Percentiles rank a stretch among this genome's conserved stretches.
phyloP scores from a whole-genome alignment of 2,329 filamentous ascomycete genomes.

The Helotiales sp. region DNA sequence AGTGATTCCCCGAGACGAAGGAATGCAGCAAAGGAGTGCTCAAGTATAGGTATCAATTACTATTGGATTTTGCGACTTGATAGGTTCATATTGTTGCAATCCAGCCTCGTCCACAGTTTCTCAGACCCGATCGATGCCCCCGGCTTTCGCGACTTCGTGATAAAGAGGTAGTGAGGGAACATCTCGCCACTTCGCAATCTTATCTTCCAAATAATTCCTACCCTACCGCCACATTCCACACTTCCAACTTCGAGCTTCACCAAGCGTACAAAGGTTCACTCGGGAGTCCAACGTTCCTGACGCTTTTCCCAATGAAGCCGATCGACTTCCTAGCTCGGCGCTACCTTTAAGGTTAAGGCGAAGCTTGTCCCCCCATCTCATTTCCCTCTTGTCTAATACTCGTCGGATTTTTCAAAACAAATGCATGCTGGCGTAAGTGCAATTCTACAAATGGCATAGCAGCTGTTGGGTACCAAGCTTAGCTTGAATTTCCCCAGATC shows the following conservation, averaged over 20 bases:
- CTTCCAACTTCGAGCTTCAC: neutral
- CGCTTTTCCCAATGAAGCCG: neutral
- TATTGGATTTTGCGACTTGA: no score
- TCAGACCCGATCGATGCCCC: neutral
- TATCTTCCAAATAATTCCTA: neutral
- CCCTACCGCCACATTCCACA: slow-evolving; percentile 5
- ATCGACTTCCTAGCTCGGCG: slow-evolving; percentile 10
- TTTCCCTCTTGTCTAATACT: neutral
- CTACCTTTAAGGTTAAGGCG: slow-evolving; percentile 19
- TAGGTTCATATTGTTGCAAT: neutral
- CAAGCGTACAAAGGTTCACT: neutral
- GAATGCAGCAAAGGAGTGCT: no score
- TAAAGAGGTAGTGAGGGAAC: neutral
- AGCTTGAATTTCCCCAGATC: slow-evolving; percentile 12
- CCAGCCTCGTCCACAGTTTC: neutral
- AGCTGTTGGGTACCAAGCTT: neutral
- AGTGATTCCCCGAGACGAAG: no score
- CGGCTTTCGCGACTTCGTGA: neutral
- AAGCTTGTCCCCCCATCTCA: slow-evolving; percentile 9
- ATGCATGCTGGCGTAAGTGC: neutral
- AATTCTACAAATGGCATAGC: neutral
- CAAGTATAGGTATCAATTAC: no score
- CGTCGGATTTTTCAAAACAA: neutral
- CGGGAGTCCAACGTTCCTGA: slow-evolving; percentile 3
- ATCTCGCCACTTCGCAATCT: slow-evolving; percentile 12